Conservation (phyloP, 352 stramenopile genomes). For the Globisporangium irregulare region DNA sequence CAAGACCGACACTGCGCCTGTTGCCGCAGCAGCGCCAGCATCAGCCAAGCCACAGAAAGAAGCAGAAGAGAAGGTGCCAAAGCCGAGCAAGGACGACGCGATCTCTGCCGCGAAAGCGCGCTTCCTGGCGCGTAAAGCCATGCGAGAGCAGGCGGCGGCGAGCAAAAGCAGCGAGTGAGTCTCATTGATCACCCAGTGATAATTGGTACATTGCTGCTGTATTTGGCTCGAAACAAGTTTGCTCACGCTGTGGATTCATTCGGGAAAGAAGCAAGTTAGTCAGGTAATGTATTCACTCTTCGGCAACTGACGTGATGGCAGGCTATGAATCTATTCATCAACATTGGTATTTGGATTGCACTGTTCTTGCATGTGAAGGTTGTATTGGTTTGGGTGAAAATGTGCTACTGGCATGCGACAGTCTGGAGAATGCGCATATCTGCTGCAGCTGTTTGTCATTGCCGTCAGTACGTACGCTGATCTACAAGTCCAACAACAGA, state of each 20-base stretch:
- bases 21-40: conserved; percentile 3
- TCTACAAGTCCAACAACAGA: conserved; percentile 95
- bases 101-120: conserved; percentile 77
- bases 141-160: conserved; percentile 24
- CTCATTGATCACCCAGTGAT: too few relatives aligned
- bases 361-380: background rate
- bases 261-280: too few relatives aligned
- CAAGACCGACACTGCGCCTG: background rate
- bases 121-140: conserved; percentile 84
- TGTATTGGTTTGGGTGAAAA: conserved; percentile 1
- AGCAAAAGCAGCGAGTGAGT: background rate
- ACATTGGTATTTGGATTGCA: background rate
- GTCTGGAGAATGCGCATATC: background rate
- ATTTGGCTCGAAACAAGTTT: too few relatives aligned
- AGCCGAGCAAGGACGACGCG: conserved; percentile 62
- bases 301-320: too few relatives aligned
- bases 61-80: conserved; percentile 12
- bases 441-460: background rate
- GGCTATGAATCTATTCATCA: background rate
- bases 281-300: too few relatives aligned
- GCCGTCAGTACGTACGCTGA: background rate
- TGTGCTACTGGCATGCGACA: background rate
- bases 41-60: background rate
- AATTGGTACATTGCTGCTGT: too few relatives aligned
- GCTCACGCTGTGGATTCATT: too few relatives aligned